Evolutionary conservation across 192 early-diverging fungal genomes (phyloP).

Genomic region (Dispira simplex): DNA sequence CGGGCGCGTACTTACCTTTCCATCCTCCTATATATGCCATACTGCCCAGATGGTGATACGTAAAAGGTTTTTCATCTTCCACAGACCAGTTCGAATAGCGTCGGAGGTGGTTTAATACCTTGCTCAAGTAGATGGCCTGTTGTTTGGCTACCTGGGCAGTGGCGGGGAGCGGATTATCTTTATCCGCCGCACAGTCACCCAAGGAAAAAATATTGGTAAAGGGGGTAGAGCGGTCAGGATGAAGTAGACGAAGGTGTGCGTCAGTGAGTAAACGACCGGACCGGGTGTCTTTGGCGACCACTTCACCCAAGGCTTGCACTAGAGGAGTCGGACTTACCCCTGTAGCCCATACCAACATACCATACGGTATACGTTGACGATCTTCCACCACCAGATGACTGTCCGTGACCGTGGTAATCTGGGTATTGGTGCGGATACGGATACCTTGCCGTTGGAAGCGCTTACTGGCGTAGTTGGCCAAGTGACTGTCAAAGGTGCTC

Average conservation of each 20-base stretch:
- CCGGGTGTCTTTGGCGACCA: constrained; percentile 19
- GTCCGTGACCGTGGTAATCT: constrained; percentile 39
- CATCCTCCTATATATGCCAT: constrained; percentile 54
- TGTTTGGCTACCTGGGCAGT: constrained; percentile 84
- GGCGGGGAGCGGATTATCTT: constrained; percentile 56
- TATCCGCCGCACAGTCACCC: constrained; percentile 81
- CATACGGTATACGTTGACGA: constrained; percentile 39
- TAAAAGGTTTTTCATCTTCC: constrained; percentile 32
- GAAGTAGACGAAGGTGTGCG: constrained; percentile 52
- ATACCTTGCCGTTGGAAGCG: constrained; percentile 68
- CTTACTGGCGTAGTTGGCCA: constrained; percentile 55
- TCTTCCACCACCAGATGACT: constrained; percentile 33
- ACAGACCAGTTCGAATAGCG: constrained; percentile 18
- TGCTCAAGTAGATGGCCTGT: constrained; percentile 76
- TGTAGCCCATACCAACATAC: constrained; percentile 59
- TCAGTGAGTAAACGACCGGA: constrained; percentile 53
- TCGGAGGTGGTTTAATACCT: constrained; percentile 46
- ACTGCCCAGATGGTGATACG: constrained; percentile 45
- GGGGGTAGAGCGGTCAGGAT: constrained; percentile 34
- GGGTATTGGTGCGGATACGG: constrained; percentile 46
- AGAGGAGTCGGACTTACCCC: constrained; percentile 48
- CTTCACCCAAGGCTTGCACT: constrained; percentile 31
- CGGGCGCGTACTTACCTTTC: constrained; percentile 11
- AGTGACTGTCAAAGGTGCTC: constrained; percentile 52
- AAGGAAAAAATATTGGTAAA: constrained; percentile 55